Evolutionary conservation across 257 asterid genomes (phyloP).

Genomic region (Datura wrightii): DNA sequence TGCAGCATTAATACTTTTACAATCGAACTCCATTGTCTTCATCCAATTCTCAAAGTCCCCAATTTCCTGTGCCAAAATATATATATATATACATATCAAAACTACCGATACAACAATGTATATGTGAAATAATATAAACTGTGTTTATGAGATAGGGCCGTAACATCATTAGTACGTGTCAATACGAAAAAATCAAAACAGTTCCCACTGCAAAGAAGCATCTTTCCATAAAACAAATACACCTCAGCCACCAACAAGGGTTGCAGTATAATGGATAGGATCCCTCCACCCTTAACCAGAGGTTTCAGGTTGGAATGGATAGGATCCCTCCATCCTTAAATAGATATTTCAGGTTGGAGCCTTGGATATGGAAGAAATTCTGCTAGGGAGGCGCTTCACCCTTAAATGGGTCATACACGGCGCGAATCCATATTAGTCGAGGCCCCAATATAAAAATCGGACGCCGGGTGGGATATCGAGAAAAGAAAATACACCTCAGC

Average conservation of each 20-base stretch:
- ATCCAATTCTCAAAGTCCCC: slow-evolving; percentile 99
- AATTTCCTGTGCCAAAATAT: slow-evolving; percentile 63
- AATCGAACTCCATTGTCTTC: slow-evolving; percentile 99
- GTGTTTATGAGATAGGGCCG: background rate
- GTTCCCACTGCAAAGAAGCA: slow-evolving; percentile 7
- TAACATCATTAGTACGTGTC: background rate
- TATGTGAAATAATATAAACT: background rate
- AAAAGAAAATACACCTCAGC: background rate
- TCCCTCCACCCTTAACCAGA: no score
- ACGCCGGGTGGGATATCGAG: no score
- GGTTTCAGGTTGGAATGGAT: no score
- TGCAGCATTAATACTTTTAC: slow-evolving; percentile 86
- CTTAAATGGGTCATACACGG: no score
- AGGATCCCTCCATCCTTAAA: no score
- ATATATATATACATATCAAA: background rate
- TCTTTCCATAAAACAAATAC: background rate
- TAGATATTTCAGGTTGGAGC: no score
- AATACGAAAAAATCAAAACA: background rate
- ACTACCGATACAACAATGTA: background rate
- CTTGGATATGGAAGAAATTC: no score
- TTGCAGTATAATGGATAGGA: no score
- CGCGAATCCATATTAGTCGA: no score
- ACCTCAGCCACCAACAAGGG: background rate
- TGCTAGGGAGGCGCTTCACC: no score
- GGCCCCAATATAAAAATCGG: no score